A percentile compares a stretch with the other conserved stretches of the same genome.
Evolutionary conservation across 139 green algal genomes (phyloP).

Genomic region (Chlorella vulgaris): DNA sequence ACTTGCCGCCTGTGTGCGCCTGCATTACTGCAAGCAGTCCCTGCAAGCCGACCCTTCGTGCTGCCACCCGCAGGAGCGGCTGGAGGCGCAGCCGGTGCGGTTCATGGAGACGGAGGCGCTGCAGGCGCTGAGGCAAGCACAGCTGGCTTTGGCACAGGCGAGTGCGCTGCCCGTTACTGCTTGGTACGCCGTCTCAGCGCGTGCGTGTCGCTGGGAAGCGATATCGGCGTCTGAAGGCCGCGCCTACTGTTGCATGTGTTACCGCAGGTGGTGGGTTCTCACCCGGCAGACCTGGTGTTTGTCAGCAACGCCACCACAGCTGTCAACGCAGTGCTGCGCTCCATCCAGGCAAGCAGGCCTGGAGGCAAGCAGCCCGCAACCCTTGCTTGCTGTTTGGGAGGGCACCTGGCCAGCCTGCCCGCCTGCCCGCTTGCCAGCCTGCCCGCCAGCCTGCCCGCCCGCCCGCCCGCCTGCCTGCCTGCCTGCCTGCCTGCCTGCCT

Average conservation of each 20-base stretch:
- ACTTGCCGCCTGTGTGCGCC: no score
- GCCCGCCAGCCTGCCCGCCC: no score
- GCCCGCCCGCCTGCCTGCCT: no score
- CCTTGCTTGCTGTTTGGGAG: background rate
- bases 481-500: no score
- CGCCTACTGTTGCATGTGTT: background rate
- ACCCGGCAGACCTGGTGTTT: constrained; percentile 54
- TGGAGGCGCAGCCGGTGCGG: constrained; percentile 60
- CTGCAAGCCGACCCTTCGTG: background rate
- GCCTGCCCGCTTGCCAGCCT: no score
- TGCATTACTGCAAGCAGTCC: no score
- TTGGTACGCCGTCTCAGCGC: background rate
- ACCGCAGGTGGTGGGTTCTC: constrained; percentile 48
- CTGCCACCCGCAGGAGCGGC: constrained; percentile 1
- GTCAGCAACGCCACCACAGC: constrained; percentile 63
- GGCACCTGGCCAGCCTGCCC: no score
- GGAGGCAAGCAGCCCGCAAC: background rate
- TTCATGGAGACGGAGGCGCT: constrained; percentile 64
- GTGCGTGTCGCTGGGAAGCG: background rate
- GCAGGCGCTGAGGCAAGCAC: constrained; percentile 2
- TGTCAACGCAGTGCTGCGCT: constrained; percentile 50
- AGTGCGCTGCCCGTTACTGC: background rate
- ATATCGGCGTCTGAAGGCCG: background rate
- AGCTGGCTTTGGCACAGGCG: constrained; percentile 1
- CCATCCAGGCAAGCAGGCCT: background rate